Evolutionary conservation across 441 rosid species (phyloP), one percentile per base, ranked within the genome.

Genomic region (Daphne laureola): DNA sequence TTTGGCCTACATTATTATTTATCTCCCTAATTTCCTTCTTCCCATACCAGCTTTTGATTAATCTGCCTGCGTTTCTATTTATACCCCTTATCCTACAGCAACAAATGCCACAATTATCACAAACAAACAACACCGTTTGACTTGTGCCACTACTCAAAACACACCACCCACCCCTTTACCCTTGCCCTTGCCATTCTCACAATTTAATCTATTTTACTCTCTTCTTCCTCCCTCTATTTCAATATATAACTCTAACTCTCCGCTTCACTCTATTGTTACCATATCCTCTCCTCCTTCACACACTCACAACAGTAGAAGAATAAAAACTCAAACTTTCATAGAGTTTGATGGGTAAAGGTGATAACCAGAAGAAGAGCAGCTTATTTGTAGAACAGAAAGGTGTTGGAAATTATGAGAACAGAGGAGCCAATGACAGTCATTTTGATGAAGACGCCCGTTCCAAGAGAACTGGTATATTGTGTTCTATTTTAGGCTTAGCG

Each of bases 361-460:
- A 26, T 49, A 78, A 75, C 55, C 55, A 59, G 70, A 67, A 63
- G 44, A 68, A 51, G 38, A 67, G 57, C 53, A 70, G 58, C 69
- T 53, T 81, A 81, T 62, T 16, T 61, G 49, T 77, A 14, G 70
- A 80, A 48, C 78, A 72, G 17, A 66, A 78, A 43, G 54, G 62
- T 4, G 38, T 31, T 7, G 72, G 61, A 44, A 68, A 61, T 45
- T 65, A 64, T 17, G 62, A 65, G 26, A 68, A 52, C 51, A 66
- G 66, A 4, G 66, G 17, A 44, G 9, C 18, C 41, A n/a, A n/a
- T n/a, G 36, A 49, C 64, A 75, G 75, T 61, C 69, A 78, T 62
- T 51, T 74, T 14, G 90, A 83, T n/a, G 90, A 83, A 14, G 90
- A 83, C 16, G 86, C 82, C 43, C 71, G 79, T 38, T 35, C 17